Conservation (phyloP, 2,329 filamentous ascomycete species). For the Fusarium sp. region DNA sequence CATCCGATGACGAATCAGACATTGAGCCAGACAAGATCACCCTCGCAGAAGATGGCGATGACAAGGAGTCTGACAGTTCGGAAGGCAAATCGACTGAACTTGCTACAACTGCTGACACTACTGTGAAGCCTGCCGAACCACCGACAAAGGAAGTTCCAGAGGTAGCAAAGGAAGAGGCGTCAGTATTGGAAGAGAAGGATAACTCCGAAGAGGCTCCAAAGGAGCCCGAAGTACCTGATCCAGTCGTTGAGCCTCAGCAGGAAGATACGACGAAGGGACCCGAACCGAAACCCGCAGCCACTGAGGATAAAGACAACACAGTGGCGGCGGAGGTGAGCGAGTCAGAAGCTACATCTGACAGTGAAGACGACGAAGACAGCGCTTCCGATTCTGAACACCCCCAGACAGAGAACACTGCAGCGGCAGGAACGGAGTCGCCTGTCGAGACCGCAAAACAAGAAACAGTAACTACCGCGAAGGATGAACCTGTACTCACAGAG, state of each 20-base stretch:
- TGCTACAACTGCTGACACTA: background rate
- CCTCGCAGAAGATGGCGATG: background rate
- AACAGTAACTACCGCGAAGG: background rate
- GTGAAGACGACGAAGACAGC: background rate
- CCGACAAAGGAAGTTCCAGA: background rate
- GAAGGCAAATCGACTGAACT: background rate
- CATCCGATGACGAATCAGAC: background rate
- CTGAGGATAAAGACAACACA: constrained; percentile 2
- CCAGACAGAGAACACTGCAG: background rate
- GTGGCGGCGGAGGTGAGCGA: background rate
- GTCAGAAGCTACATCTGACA: background rate
- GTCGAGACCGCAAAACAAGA: constrained; percentile 3
- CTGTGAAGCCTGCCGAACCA: constrained; percentile 1
- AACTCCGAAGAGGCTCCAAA: constrained; percentile 4
- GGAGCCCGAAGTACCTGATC: constrained; percentile 3
- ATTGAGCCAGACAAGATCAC: background rate
- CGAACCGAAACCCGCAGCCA: constrained; percentile 4
- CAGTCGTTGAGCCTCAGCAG: constrained; percentile 4
- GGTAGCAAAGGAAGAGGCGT: constrained; percentile 6
- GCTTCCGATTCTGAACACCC: constrained; percentile 6
- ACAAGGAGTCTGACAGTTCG: background rate
- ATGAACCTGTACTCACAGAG: background rate
- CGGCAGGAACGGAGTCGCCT: constrained; percentile 1
- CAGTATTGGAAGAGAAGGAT: constrained; percentile 3
- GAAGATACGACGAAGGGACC: background rate